Evolutionary conservation across 495 filamentous ascomycete species (phyloP).

Genomic region (Penicillium mononematosum): DNA sequence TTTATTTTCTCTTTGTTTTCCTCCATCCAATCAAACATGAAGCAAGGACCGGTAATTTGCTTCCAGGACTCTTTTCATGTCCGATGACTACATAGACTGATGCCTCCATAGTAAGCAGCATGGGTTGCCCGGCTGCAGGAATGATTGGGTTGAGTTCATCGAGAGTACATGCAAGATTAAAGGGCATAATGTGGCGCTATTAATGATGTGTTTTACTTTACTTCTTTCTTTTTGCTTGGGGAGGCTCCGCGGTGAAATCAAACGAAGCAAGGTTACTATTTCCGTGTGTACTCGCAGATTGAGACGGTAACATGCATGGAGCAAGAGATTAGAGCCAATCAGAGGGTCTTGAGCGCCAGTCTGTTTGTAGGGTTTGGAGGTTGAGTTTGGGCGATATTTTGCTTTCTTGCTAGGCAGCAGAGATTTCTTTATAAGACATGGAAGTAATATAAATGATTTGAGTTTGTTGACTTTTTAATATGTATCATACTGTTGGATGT

Average conservation of each 20-base stretch:
- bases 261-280: slow-evolving; percentile 4
- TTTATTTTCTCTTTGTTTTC: not conserved
- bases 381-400: not conserved
- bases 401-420: slow-evolving; percentile 7
- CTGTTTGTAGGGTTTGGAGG: not conserved
- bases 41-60: not conserved
- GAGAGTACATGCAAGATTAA: slow-evolving; percentile 8
- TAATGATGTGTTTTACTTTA: not conserved
- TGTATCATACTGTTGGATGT: too few relatives aligned
- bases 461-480: too few relatives aligned
- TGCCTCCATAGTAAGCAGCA: not conserved
- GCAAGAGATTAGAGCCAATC: slow-evolving; percentile 11
- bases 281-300: not conserved
- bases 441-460: too few relatives aligned
- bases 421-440: not conserved
- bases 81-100: not conserved
- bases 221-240: not conserved
- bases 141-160: slow-evolving; percentile 3
- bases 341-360: not conserved
- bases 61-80: not conserved
- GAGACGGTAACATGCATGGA: slow-evolving; percentile 18
- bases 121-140: not conserved
- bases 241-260: slow-evolving; percentile 5
- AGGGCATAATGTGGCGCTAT: slow-evolving; percentile 1
- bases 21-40: slow-evolving; percentile 3